Conservation (phyloP, 108 stramenopile genomes). For the Fistulifera pelliculosa region DNA sequence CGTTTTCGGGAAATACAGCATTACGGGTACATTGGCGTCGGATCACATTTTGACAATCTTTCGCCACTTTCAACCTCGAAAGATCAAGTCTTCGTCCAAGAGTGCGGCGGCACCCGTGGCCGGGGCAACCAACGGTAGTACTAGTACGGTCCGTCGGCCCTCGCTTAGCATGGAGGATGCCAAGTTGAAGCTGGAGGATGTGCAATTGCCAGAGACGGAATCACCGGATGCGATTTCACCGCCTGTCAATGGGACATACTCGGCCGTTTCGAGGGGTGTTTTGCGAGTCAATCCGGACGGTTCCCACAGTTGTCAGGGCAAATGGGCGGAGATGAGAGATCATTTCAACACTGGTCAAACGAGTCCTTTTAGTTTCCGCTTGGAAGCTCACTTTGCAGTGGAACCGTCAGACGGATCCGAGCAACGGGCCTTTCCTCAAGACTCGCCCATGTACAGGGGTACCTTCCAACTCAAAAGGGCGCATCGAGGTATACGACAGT, state of each 20-base stretch:
- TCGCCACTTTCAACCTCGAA: slow-evolving; percentile 57
- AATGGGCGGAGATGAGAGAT: slow-evolving; percentile 70
- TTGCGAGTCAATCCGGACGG: slow-evolving; percentile 67
- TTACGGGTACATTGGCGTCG: slow-evolving; percentile 57
- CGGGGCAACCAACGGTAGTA: slow-evolving; percentile 15
- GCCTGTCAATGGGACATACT: slow-evolving; percentile 32
- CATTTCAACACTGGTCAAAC: slow-evolving; percentile 54
- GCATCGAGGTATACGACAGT: slow-evolving; percentile 38
- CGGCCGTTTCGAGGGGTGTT: slow-evolving; percentile 67
- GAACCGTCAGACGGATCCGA: slow-evolving; percentile 18
- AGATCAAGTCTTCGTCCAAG: slow-evolving; percentile 23
- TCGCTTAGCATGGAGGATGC: slow-evolving; percentile 27
- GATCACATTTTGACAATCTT: slow-evolving; percentile 72
- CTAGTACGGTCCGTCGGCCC: slow-evolving; percentile 18
- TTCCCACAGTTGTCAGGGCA: slow-evolving; percentile 59
- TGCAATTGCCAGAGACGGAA: slow-evolving; percentile 29
- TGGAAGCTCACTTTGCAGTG: slow-evolving; percentile 33
- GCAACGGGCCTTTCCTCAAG: slow-evolving; percentile 55
- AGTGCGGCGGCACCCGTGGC: slow-evolving; percentile 41
- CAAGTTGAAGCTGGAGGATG: slow-evolving; percentile 46
- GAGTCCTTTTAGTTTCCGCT: slow-evolving; percentile 61
- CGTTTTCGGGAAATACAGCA: slow-evolving; percentile 76
- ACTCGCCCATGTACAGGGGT: slow-evolving; percentile 73
- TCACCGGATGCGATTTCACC: slow-evolving; percentile 25
- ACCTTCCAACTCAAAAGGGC: slow-evolving; percentile 62